Conservation (phyloP, 768 basidiomycete genomes). For the Naganishia friedmannii region DNA sequence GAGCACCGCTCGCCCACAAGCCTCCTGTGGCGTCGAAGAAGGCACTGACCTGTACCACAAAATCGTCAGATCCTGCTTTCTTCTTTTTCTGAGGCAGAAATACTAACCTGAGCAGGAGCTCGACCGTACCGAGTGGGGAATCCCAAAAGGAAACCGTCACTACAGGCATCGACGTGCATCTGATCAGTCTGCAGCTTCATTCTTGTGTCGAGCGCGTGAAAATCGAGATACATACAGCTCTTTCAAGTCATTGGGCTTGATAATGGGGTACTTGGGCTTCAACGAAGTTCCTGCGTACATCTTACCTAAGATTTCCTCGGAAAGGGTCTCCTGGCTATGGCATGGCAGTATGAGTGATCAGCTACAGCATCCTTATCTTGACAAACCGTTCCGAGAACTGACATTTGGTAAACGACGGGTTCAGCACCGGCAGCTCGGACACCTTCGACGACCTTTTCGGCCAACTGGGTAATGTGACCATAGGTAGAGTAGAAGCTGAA, state of each 20-base stretch:
- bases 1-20: constrained; percentile 54
- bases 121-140: constrained; percentile 56
- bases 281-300: constrained; percentile 65
- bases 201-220: not conserved
- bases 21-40: constrained; percentile 67
- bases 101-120: constrained; percentile 45
- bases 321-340: constrained; percentile 67
- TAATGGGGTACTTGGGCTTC: constrained; percentile 64
- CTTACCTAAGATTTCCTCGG: constrained; percentile 63
- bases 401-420: constrained; percentile 55
- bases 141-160: constrained; percentile 73
- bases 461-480: constrained; percentile 50
- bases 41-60: too few relatives aligned
- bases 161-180: not conserved
- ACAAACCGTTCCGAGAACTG: constrained; percentile 11
- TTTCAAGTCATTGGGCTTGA: constrained; percentile 60
- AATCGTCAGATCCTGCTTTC: too few relatives aligned
- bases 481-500: constrained; percentile 48
- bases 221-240: constrained; percentile 28
- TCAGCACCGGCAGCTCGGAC: constrained; percentile 49
- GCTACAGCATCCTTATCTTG: too few relatives aligned
- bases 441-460: constrained; percentile 48
- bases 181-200: not conserved
- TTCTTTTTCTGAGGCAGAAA: too few relatives aligned
- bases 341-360: not conserved